Base-by-base conservation (phyloP, 1,139 yeast genomes). In the Geotrichum armillariae region DNA sequence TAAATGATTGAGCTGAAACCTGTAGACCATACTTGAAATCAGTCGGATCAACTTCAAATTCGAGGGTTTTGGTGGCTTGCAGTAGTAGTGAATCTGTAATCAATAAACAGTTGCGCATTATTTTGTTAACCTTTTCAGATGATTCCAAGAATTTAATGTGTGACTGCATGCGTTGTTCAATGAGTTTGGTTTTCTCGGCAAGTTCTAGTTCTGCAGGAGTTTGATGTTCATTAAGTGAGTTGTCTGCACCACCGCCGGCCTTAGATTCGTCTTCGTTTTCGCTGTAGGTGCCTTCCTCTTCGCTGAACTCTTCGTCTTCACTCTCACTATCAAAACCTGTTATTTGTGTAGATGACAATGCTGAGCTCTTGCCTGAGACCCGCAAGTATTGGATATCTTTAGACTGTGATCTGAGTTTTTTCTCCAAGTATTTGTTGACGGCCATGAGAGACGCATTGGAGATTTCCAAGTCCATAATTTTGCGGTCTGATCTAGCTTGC, bases 381-480 rank as follows among this genome's bases (percentile, higher is more conserved):
- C 50, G 47, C 20, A 55, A 48, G 11, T 41, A 43, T 34, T 56
- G 60, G 6, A 59, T 47, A 21, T 60, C 61, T 27, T 50, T 53
- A 4, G 54, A 46, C 46, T 61, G 62, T 8, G 46, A 46, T 18
- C 60, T 52, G 27, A 62, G 41, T 39, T 54, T 47, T 41, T 56
- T 59, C 46, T 64, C 67, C 31, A 64, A 50, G 46, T 58, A 62
- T 44, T 59, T 58, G 55, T 64, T 64, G 12, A 64, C 60, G 6
- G 60, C 57, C 49, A 62, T 47, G 27, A 64, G 50, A 3, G 66
- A 61, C 20, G 57, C 50, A 52, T 64, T 64, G 7, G 66, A 58
- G 14, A 64, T 63, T 50, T 64, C 66, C 47, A 64, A 44, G 38
- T 64, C 67, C 56, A 56, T 52, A 7, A 64, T 56, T 46, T 61